These are phyloP conservation scores for Globisporangium perplexum DNA, from an alignment of 352 stramenopile species.

Conservation along the genomic window DNA sequence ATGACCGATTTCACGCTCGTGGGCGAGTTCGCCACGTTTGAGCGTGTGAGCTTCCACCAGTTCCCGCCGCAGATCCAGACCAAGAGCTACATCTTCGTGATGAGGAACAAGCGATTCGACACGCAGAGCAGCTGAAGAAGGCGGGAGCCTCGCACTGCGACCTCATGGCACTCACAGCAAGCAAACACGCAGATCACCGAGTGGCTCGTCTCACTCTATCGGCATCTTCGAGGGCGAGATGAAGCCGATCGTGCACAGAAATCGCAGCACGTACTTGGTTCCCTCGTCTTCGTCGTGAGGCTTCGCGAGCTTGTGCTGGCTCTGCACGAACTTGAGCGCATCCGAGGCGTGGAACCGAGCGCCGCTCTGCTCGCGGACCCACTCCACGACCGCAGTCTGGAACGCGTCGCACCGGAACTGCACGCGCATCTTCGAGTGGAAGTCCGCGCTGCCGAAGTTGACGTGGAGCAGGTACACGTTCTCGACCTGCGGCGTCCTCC, in stretches of 20 bases:
- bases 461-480: slow-evolving; percentile 33
- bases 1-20: slow-evolving; percentile 50
- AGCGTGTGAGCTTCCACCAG: slow-evolving; percentile 24
- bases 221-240: slow-evolving; percentile 29
- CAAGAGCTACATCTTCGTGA: slow-evolving; percentile 41
- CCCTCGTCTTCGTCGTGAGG: slow-evolving; percentile 17
- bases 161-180: too few relatives aligned
- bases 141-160: too few relatives aligned
- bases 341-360: slow-evolving; percentile 4
- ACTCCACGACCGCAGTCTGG: slow-evolving; percentile 48
- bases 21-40: slow-evolving; percentile 39
- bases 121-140: background rate
- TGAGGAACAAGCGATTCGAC: slow-evolving; percentile 33
- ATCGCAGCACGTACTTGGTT: slow-evolving; percentile 40
- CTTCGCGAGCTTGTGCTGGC: background rate
- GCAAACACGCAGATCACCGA: too few relatives aligned
- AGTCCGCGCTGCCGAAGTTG: slow-evolving; percentile 21
- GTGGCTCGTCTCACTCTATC: slow-evolving; percentile 1
- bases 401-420: slow-evolving; percentile 43
- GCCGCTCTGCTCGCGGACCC: slow-evolving; percentile 27
- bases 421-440: slow-evolving; percentile 29
- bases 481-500: background rate
- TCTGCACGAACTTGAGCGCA: background rate
- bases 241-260: slow-evolving; percentile 42
- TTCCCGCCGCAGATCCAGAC: slow-evolving; percentile 44